Evolutionary conservation across 306 rosid genomes (phyloP).

Genomic region (Cucurbita argyrosperma): DNA sequence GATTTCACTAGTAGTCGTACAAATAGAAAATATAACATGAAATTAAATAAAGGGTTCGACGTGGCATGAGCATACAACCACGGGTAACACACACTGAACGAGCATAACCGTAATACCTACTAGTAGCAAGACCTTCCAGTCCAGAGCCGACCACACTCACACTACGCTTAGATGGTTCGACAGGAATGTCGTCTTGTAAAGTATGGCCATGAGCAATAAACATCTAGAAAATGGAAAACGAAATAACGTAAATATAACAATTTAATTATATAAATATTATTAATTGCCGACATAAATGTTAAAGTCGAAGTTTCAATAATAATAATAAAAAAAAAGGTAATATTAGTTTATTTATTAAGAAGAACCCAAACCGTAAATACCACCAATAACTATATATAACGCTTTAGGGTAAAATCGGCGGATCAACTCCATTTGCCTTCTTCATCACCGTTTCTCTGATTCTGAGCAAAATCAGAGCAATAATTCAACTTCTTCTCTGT

Average conservation of each 20-base stretch:
- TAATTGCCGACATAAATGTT: too few relatives aligned
- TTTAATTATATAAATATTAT: too few relatives aligned
- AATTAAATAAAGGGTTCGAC: too few relatives aligned
- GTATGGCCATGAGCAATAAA: constrained; percentile 44
- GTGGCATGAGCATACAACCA: too few relatives aligned
- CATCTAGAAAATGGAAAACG: constrained; percentile 6
- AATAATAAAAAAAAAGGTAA: background rate
- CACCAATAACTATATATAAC: background rate
- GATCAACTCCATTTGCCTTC: background rate
- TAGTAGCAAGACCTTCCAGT: constrained; percentile 85
- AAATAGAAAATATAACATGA: too few relatives aligned
- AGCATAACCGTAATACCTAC: constrained; percentile 11
- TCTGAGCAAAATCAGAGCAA: background rate
- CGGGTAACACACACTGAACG: too few relatives aligned
- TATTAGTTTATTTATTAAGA: background rate
- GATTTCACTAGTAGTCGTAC: too few relatives aligned
- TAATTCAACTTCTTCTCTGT: background rate
- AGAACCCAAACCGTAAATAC: background rate
- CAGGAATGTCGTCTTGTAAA: constrained; percentile 45
- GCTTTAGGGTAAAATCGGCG: background rate
- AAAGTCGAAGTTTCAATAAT: too few relatives aligned
- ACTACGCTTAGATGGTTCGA: constrained; percentile 34
- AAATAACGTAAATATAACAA: too few relatives aligned
- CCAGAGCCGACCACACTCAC: constrained; percentile 78
- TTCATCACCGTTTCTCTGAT: background rate